These are phyloP conservation scores for Botrytis fabae DNA, from an alignment of 2,329 filamentous ascomycete genomes.

Conservation along the genomic window DNA sequence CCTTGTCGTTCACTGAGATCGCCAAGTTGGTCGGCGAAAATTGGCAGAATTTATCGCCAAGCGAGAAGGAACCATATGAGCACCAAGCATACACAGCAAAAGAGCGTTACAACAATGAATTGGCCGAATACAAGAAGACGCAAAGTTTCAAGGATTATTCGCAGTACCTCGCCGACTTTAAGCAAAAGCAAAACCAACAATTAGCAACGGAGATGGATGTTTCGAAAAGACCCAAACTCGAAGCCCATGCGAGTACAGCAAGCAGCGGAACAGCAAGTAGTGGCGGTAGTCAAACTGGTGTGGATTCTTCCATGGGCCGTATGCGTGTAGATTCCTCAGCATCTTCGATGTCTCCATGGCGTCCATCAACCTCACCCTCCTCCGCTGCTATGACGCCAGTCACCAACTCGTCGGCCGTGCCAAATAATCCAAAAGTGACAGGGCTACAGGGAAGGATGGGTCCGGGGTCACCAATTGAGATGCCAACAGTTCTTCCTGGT, in stretches of 20 bases:
- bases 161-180: constrained; percentile 75
- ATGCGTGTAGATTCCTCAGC: constrained; percentile 32
- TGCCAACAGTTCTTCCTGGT: constrained; percentile 36
- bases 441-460: constrained; percentile 17
- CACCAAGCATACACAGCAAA: constrained; percentile 71
- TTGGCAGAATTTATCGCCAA: constrained; percentile 70
- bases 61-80: constrained; percentile 72
- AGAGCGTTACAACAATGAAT: constrained; percentile 72
- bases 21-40: constrained; percentile 79
- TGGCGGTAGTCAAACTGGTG: constrained; percentile 29
- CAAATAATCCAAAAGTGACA: constrained; percentile 10
- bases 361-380: constrained; percentile 20
- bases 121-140: constrained; percentile 77
- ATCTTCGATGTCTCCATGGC: constrained; percentile 33
- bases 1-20: constrained; percentile 79
- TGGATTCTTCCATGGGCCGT: constrained; percentile 29
- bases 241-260: constrained; percentile 32
- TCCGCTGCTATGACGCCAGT: constrained; percentile 2
- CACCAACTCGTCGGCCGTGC: constrained; percentile 26
- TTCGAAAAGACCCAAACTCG: constrained; percentile 40
- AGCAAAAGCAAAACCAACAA: constrained; percentile 63
- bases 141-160: constrained; percentile 66
- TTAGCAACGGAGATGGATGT: constrained; percentile 44
- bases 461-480: constrained; percentile 31
- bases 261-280: constrained; percentile 35